Evolutionary conservation across 768 basidiomycete genomes (phyloP), one percentile per base, ranked within the genome.

Genomic region (Lyophyllum semitale): DNA sequence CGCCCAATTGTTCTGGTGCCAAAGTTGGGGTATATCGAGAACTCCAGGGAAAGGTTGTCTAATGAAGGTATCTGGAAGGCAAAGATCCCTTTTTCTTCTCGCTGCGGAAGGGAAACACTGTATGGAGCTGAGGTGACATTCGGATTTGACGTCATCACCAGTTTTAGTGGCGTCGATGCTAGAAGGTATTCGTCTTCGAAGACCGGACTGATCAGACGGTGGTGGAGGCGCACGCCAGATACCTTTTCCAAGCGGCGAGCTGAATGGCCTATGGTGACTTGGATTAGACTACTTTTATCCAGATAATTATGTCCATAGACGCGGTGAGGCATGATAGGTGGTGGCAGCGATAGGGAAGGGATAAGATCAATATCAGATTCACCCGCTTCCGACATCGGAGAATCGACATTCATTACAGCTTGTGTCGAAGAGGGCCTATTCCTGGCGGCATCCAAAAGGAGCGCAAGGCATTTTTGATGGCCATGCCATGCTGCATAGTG

Each of bases 401-500:
- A 80, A 42, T 70, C 68, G 43, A 68, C 66, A 11, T 61, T 61
- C 25, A 66, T 62, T 25, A 58, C 61, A 1, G 59, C 59, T 30
- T 60, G 68, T 30, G 61, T 50, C 18, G 58, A 49, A 8, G 64
- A 53, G n/a, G 76, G 67, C 8, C 64, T 57, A 18, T 68, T 69
- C 50, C 65, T 66, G 20, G 75, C 68, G 0, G 79, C 78, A 20
- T 67, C 71, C 43, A 92, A 73, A 15, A 96, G 79, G 3, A 83
- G 68, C 25, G 78, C 73, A 47, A 92, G 81, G 60, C 85, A 91
- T 18, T 74, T 72, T 48, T 86, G 82, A 66, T 95, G 91, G 2
- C 94, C 96, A 64, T 93, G 93, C 95, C 96, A 99, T 4, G 93
- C 95, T 1, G 96, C 95, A 66, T 98, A 98, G 73, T 97, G 94